A percentile compares a stretch with the other conserved stretches of the same genome.
Conservation (phyloP, 176 grass and related monocot genomes). For the Lolium perenne region DNA sequence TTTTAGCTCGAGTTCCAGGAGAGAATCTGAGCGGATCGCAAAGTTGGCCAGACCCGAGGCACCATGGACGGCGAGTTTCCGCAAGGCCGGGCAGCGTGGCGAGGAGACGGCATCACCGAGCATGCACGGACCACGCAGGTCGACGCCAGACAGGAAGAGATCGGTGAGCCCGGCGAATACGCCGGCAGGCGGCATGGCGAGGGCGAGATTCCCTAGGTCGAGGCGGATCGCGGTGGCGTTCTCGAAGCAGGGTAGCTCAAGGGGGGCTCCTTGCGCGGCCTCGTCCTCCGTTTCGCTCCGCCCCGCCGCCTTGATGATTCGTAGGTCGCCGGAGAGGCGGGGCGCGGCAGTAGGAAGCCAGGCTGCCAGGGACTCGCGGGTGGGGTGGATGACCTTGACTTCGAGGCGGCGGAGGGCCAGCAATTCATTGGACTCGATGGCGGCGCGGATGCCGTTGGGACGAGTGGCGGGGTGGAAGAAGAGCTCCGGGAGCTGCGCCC, state of each 20-base stretch:
- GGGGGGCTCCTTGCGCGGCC: not conserved
- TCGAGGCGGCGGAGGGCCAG: not conserved
- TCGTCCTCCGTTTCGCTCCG: too few species aligned
- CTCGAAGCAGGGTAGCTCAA: conserved; percentile 29
- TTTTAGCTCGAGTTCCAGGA: not conserved
- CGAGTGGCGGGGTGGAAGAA: not conserved
- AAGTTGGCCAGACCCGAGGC: not conserved
- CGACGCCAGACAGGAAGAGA: not conserved
- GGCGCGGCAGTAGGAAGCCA: not conserved
- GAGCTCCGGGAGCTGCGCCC: not conserved
- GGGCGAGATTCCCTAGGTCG: not conserved
- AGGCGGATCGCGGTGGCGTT: not conserved
- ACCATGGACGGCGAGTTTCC: not conserved
- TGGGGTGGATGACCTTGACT: not conserved
- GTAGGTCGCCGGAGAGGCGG: not conserved
- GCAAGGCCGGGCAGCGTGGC: too few species aligned
- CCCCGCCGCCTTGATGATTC: not conserved
- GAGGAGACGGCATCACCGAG: too few species aligned
- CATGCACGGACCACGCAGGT: not conserved
- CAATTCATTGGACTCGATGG: not conserved
- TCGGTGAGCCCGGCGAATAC: not conserved
- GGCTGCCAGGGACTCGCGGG: not conserved
- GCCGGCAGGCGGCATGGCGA: conserved; percentile 4
- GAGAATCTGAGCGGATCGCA: not conserved
- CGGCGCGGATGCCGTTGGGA: not conserved